phyloP scores from a whole-genome alignment of 306 rosid genomes.

The Corylus avellana region DNA sequence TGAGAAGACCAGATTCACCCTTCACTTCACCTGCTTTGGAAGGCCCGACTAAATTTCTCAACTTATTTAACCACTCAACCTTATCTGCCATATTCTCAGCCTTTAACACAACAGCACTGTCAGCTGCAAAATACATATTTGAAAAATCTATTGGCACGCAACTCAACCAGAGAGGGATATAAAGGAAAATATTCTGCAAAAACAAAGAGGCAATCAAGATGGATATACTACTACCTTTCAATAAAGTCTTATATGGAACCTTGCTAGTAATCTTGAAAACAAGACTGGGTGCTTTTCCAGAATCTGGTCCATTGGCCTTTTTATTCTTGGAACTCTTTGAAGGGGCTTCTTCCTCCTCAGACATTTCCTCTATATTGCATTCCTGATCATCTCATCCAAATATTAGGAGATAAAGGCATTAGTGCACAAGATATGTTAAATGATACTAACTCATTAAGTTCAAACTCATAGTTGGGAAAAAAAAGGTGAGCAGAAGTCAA shows the following conservation, averaged over 20 bases:
- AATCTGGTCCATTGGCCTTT: conserved; percentile 57
- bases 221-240: conserved; percentile 42
- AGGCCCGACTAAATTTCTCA: conserved; percentile 73
- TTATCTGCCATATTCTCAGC: conserved; percentile 84
- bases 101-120: conserved; percentile 77
- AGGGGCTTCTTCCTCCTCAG: conserved; percentile 53
- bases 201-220: not conserved
- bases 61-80: conserved; percentile 83
- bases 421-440: conserved; percentile 11
- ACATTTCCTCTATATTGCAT: conserved; percentile 53
- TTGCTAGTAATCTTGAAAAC: conserved; percentile 53
- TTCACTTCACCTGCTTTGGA: conserved; percentile 64
- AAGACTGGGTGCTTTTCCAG: conserved; percentile 47
- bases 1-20: conserved; percentile 45
- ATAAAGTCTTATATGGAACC: conserved; percentile 57
- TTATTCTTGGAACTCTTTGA: conserved; percentile 57
- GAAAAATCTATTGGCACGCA: too few relatives aligned
- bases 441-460: not conserved
- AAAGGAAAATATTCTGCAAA: not conserved
- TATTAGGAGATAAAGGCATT: conserved; percentile 19
- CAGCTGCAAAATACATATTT: conserved; percentile 56
- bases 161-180: too few relatives aligned
- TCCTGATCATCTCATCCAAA: conserved; percentile 42
- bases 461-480: not conserved
- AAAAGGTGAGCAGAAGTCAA: not conserved